Evolutionary conservation across 2,329 filamentous ascomycete genomes (phyloP).

Genomic region (Esteya vermicola): DNA sequence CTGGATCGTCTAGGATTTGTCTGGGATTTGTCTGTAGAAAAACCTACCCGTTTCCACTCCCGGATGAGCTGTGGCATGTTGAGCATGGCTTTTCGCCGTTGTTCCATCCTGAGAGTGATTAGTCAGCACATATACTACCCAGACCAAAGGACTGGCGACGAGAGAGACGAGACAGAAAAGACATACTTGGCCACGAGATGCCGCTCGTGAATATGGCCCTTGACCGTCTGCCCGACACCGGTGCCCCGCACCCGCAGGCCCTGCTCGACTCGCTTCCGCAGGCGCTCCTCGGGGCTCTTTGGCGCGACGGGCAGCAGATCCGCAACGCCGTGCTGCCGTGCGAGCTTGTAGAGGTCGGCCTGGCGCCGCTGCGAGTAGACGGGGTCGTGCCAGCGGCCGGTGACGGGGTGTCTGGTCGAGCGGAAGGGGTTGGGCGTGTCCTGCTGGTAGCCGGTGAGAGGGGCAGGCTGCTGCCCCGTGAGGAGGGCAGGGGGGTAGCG

Average conservation of each 20-base stretch:
- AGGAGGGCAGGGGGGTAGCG: conserved; percentile 66
- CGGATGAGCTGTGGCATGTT: conserved; percentile 86
- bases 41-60: conserved; percentile 80
- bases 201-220: conserved; percentile 89
- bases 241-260: conserved; percentile 83
- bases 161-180: conserved; percentile 6
- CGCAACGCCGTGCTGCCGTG: conserved; percentile 63
- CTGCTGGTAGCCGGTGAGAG: conserved; percentile 35
- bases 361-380: conserved; percentile 74
- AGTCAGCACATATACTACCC: not conserved
- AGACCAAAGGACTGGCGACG: not conserved
- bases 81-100: conserved; percentile 82
- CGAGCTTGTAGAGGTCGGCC: conserved; percentile 81
- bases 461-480: conserved; percentile 15
- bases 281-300: conserved; percentile 60
- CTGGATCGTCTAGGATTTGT: not conserved
- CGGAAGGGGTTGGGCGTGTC: conserved; percentile 66
- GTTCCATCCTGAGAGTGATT: conserved; percentile 50
- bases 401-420: conserved; percentile 61
- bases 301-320: conserved; percentile 62
- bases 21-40: not conserved
- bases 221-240: conserved; percentile 81
- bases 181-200: conserved; percentile 61
- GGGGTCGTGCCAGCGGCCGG: conserved; percentile 72
- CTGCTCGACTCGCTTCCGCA: conserved; percentile 59